These are phyloP conservation scores for Xeromyces bisporus DNA, from an alignment of 495 filamentous ascomycete genomes.

Conservation along the genomic window DNA sequence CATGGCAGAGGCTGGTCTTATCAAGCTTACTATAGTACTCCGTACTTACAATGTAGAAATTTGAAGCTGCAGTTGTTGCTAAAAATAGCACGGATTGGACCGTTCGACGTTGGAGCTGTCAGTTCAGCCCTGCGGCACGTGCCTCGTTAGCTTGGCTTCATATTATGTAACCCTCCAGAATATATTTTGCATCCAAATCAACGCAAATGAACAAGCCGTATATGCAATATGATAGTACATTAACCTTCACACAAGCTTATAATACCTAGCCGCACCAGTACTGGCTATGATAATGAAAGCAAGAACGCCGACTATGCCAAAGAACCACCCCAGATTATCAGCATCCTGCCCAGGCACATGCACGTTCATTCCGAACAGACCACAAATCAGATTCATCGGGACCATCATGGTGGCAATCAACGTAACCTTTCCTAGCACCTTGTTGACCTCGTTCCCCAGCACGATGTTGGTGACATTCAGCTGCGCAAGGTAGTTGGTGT, in stretches of 20 bases:
- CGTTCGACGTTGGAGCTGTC: no score
- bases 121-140: no score
- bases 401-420: constrained; percentile 86
- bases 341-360: constrained; percentile 48
- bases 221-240: no score
- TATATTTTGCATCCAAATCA: no score
- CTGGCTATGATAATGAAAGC: constrained; percentile 38
- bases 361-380: constrained; percentile 98
- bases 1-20: no score
- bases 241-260: constrained; percentile 30
- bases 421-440: constrained; percentile 86
- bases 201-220: no score
- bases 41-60: no score
- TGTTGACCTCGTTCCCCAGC: constrained; percentile 65
- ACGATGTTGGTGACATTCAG: constrained; percentile 77
- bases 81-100: no score
- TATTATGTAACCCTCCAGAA: no score
- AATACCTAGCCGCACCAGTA: constrained; percentile 29
- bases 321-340: constrained; percentile 53
- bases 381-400: constrained; percentile 88
- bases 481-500: constrained; percentile 92
- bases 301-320: constrained; percentile 58
- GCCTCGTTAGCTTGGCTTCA: no score
- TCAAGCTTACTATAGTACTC: no score
- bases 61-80: constrained; percentile 30